A percentile compares a stretch with the other conserved stretches of the same genome.
Evolutionary conservation across 1,284 basidiomycete genomes (phyloP).

Genomic region (Cryptococcus hybrid): DNA sequence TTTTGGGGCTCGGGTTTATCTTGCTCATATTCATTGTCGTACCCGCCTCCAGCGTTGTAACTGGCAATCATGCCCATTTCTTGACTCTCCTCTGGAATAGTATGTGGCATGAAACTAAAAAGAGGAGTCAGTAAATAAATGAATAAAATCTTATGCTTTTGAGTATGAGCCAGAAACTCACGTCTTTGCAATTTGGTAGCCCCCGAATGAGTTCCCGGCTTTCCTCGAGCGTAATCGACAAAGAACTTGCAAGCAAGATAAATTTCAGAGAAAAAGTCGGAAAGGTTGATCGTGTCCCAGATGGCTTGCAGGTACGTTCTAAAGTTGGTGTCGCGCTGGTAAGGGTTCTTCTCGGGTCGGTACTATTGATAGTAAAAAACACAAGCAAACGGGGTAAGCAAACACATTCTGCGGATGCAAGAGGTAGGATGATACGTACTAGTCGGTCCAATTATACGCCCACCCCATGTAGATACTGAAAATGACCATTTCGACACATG

Average conservation of each 20-base stretch:
- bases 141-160: too few species aligned
- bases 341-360: conserved; percentile 11
- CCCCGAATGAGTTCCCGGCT: conserved; percentile 13
- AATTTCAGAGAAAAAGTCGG: conserved; percentile 69
- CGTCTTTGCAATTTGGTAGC: conserved; percentile 7
- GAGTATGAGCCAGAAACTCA: conserved; percentile 3
- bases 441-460: conserved; percentile 73
- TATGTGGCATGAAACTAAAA: conserved; percentile 13
- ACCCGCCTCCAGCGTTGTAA: too few species aligned
- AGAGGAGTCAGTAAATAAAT: too few species aligned
- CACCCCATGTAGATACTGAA: conserved; percentile 71
- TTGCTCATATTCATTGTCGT: too few species aligned
- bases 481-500: conserved; percentile 84
- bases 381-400: too few species aligned
- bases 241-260: conserved; percentile 63
- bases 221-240: conserved; percentile 54
- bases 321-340: conserved; percentile 15
- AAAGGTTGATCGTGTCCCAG: conserved; percentile 73
- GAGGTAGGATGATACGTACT: conserved; percentile 40
- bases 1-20: too few species aligned
- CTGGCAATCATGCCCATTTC: conserved; percentile 2
- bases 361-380: too few species aligned
- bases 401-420: neutral
- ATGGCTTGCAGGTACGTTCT: conserved; percentile 54
- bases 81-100: conserved; percentile 6